Conservation (phyloP, 768 basidiomycete genomes). For the Termitomyces sp. region DNA sequence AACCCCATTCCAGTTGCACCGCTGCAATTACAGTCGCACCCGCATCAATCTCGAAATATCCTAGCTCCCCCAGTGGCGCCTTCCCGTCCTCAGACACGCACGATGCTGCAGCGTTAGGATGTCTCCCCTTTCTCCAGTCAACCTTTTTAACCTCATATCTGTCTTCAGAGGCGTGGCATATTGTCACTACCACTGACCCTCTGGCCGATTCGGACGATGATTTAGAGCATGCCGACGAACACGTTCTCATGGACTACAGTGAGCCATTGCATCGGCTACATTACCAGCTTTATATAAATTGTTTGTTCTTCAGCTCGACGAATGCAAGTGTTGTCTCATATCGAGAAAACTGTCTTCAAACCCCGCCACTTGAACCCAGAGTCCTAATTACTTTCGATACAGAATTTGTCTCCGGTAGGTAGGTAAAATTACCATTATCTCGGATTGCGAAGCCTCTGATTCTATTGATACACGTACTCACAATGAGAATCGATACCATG, state of each 20-base stretch:
- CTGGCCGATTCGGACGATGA: slow-evolving; percentile 76
- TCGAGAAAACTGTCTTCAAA: slow-evolving; percentile 10
- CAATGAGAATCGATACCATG: slow-evolving; percentile 7
- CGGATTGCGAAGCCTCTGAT: background rate
- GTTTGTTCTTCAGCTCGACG: slow-evolving; percentile 41
- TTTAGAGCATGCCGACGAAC: slow-evolving; percentile 48
- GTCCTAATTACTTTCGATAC: background rate
- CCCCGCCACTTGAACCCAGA: background rate
- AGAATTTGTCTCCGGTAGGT: background rate
- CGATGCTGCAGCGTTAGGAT: slow-evolving; percentile 46
- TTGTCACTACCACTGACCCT: slow-evolving; percentile 60
- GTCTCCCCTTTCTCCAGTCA: slow-evolving; percentile 7
- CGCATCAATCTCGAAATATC: slow-evolving; percentile 11
- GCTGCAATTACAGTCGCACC: slow-evolving; percentile 16
- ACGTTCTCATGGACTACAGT: slow-evolving; percentile 67
- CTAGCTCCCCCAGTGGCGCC: slow-evolving; percentile 27
- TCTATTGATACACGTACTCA: background rate
- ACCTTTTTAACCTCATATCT: slow-evolving; percentile 7
- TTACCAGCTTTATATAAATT: background rate
- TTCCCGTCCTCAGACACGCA: slow-evolving; percentile 30
- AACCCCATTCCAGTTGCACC: slow-evolving; percentile 6
- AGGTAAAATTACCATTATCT: too few species aligned
- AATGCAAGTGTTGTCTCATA: slow-evolving; percentile 23
- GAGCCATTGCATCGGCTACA: slow-evolving; percentile 21
- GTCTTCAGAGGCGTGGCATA: slow-evolving; percentile 69